These are phyloP conservation scores for Fragaria ananassa DNA, from an alignment of 306 rosid genomes.

Conservation along the genomic window DNA sequence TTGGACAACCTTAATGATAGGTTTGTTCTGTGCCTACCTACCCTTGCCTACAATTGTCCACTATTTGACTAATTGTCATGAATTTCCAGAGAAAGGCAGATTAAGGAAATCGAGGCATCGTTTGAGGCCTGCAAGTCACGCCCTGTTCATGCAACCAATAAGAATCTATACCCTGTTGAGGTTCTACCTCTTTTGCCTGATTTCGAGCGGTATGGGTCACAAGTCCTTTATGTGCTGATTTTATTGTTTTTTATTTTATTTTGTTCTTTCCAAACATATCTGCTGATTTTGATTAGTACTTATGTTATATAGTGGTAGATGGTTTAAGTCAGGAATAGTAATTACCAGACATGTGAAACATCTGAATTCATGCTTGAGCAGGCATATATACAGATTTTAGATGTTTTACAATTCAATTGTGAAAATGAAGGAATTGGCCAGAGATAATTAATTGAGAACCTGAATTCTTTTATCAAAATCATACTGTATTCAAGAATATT, in stretches of 20 bases:
- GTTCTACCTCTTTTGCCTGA: conserved; percentile 90
- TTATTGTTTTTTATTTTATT: neutral
- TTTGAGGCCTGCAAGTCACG: conserved; percentile 90
- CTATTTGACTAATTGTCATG: conserved; percentile 13
- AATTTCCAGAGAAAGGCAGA: conserved; percentile 75
- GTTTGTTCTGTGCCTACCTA: conserved; percentile 34
- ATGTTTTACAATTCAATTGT: neutral
- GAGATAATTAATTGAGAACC: neutral
- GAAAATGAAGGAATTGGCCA: neutral
- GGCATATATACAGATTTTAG: neutral
- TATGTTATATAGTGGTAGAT: neutral
- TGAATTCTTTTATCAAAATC: neutral
- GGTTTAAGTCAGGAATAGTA: neutral
- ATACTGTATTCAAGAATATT: conserved; percentile 3
- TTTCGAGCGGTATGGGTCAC: conserved; percentile 57
- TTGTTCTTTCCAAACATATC: neutral
- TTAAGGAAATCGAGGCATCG: conserved; percentile 94
- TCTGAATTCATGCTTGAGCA: neutral
- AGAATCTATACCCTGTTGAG: conserved; percentile 86
- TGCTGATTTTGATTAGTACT: conserved; percentile 3
- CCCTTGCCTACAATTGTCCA: neutral
- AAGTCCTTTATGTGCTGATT: neutral
- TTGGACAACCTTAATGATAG: conserved; percentile 72
- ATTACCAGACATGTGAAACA: neutral
- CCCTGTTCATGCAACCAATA: conserved; percentile 89